Conservation (phyloP, 148 eudicot genomes). For the Vaccinium macrocarpon region DNA sequence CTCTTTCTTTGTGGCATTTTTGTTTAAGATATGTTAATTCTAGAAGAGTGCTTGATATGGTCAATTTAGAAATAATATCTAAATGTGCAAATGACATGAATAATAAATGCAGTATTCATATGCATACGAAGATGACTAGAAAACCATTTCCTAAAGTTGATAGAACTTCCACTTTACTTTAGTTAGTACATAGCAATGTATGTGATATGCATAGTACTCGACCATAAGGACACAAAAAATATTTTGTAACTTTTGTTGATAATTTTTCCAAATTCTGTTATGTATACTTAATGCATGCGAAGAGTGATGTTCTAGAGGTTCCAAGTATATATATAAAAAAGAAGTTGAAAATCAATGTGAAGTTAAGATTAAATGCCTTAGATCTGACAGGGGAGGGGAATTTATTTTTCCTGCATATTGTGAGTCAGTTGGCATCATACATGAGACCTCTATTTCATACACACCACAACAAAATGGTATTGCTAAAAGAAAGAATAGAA, state of each 20-base stretch:
- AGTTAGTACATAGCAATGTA: background rate
- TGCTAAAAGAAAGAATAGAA: background rate
- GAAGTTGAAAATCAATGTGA: conserved; percentile 1
- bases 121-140: background rate
- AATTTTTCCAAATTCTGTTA: background rate
- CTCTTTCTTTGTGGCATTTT: background rate
- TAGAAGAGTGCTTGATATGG: background rate
- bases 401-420: background rate
- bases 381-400: background rate
- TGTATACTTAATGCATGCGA: background rate
- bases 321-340: background rate
- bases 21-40: background rate
- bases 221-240: background rate
- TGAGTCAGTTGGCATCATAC: background rate
- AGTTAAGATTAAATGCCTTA: background rate
- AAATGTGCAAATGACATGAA: background rate
- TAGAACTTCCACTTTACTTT: background rate
- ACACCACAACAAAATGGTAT: background rate
- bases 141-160: background rate
- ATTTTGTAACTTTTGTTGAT: background rate
- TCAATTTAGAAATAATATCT: background rate
- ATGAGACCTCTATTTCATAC: background rate
- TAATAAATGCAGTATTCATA: background rate
- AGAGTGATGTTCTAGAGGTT: background rate
- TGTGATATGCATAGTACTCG: background rate